Evolutionary conservation across 495 filamentous ascomycete genomes (phyloP).

Genomic region (Tuber calosporum): DNA sequence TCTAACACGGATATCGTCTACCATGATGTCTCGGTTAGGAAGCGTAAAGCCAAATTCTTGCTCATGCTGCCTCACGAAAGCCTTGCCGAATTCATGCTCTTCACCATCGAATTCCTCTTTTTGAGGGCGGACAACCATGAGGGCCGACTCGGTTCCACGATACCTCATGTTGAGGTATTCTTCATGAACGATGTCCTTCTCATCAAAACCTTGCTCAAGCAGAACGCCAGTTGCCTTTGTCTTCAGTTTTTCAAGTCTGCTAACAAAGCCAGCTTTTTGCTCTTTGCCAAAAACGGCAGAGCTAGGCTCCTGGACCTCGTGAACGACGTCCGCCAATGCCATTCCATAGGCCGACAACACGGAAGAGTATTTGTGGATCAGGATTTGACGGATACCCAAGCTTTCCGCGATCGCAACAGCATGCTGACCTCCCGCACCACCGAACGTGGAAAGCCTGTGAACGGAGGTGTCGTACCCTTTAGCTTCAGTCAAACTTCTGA

Average conservation of each 20-base stretch:
- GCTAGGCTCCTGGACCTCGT: slow-evolving; percentile 84
- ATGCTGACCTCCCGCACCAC: slow-evolving; percentile 92
- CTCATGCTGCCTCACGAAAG: slow-evolving; percentile 78
- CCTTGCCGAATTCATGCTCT: slow-evolving; percentile 71
- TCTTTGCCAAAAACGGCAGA: slow-evolving; percentile 67
- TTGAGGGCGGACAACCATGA: slow-evolving; percentile 65
- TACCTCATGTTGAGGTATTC: slow-evolving; percentile 88
- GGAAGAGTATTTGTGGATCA: slow-evolving; percentile 87
- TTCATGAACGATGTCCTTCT: slow-evolving; percentile 67
- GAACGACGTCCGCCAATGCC: slow-evolving; percentile 90
- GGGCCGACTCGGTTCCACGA: slow-evolving; percentile 74
- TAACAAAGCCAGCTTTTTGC: slow-evolving; percentile 50
- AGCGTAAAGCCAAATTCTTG: slow-evolving; percentile 94
- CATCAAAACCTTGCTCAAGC: slow-evolving; percentile 65
- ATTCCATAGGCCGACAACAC: slow-evolving; percentile 95
- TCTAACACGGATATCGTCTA: slow-evolving; percentile 84
- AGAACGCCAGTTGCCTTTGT: slow-evolving; percentile 59
- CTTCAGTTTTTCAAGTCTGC: slow-evolving; percentile 59
- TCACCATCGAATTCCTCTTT: slow-evolving; percentile 53
- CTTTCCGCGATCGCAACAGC: slow-evolving; percentile 90
- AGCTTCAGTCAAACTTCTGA: slow-evolving; percentile 84
- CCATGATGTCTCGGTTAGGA: slow-evolving; percentile 79
- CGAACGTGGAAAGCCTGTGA: slow-evolving; percentile 85
- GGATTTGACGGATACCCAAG: slow-evolving; percentile 75
- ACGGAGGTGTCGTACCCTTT: slow-evolving; percentile 87